These are phyloP conservation scores for Xanthoconium purpureum DNA, from an alignment of 768 basidiomycete species.

Conservation along the genomic window DNA sequence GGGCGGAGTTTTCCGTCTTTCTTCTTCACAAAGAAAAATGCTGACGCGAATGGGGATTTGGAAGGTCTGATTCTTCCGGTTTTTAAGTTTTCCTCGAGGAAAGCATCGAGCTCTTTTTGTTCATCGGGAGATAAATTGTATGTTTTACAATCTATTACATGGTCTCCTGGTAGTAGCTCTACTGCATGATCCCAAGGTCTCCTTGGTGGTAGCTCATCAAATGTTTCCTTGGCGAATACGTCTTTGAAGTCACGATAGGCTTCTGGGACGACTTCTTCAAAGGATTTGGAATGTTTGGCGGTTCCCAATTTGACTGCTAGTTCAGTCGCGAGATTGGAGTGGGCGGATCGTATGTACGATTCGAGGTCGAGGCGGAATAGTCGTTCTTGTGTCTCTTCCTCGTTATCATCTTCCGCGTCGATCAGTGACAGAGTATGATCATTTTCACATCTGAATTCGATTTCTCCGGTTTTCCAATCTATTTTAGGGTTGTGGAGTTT, in stretches of 20 bases:
- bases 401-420: too few relatives aligned
- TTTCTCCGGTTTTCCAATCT: too few relatives aligned
- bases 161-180: neutral
- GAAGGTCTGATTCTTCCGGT: too few relatives aligned
- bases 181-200: neutral
- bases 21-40: too few relatives aligned
- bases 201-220: neutral
- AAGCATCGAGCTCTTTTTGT: neutral
- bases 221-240: neutral
- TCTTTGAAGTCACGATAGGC: neutral
- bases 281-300: neutral
- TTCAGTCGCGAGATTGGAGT: too few relatives aligned
- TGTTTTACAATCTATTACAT: neutral
- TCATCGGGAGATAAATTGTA: neutral
- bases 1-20: neutral
- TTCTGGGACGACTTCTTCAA: neutral
- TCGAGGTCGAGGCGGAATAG: too few relatives aligned
- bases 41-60: neutral
- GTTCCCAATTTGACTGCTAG: too few relatives aligned
- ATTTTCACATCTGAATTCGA: too few relatives aligned
- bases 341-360: too few relatives aligned
- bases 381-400: too few relatives aligned
- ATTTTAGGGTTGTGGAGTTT: too few relatives aligned
- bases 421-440: too few relatives aligned
- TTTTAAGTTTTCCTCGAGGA: neutral